phyloP scores from a whole-genome alignment of 2,329 filamentous ascomycete species.

The Monilinia polystroma region DNA sequence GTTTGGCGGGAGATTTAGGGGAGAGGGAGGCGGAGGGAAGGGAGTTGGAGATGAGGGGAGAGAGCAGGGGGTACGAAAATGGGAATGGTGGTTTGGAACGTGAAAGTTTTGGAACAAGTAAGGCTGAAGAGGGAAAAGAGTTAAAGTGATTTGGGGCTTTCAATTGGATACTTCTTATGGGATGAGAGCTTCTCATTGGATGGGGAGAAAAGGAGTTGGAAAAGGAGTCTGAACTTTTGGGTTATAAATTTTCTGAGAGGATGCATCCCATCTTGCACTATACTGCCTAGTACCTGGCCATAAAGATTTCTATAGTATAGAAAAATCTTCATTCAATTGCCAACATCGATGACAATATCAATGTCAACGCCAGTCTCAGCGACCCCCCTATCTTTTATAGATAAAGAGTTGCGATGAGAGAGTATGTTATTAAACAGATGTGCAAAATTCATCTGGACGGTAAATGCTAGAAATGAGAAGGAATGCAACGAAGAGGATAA shows the following conservation, averaged over 20 bases:
- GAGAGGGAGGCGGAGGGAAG: slow-evolving; percentile 22
- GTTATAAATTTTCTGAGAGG: not conserved
- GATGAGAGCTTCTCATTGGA: not conserved
- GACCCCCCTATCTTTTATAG: too few species aligned
- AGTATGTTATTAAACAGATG: too few species aligned
- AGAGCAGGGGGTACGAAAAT: not conserved
- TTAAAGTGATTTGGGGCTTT: not conserved
- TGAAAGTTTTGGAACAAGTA: not conserved
- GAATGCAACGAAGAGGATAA: not conserved
- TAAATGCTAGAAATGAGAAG: too few species aligned
- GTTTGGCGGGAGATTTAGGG: slow-evolving; percentile 34
- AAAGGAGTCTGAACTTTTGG: not conserved
- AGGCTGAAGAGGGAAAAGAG: not conserved
- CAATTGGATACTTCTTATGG: too few species aligned
- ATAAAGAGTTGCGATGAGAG: too few species aligned
- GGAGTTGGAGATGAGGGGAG: not conserved
- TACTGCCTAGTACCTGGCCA: too few species aligned
- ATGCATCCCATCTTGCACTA: too few species aligned
- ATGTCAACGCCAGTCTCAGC: too few species aligned
- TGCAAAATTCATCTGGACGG: too few species aligned
- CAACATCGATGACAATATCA: too few species aligned
- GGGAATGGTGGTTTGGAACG: not conserved
- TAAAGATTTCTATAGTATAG: too few species aligned
- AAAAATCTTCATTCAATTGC: too few species aligned
- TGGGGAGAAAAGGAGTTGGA: not conserved